Evolutionary conservation across 352 stramenopile genomes (phyloP).

Genomic region (Saprolegnia parasitica): DNA sequence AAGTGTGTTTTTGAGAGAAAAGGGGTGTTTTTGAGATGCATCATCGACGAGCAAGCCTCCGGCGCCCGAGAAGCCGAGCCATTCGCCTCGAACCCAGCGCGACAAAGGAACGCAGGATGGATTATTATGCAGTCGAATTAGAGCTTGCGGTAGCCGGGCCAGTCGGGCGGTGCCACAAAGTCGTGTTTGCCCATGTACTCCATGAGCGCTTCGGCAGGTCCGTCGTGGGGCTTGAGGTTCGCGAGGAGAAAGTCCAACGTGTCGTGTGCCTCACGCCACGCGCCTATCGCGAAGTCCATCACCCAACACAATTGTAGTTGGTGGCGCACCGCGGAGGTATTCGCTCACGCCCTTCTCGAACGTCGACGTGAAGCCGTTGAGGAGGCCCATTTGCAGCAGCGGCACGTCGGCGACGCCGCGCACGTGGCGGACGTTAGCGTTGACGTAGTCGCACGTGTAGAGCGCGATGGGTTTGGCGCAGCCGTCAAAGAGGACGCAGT

Average conservation of each 20-base stretch:
- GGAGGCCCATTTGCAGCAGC: slow-evolving; percentile 30
- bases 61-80: neutral
- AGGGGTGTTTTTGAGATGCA: no score
- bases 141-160: slow-evolving; percentile 51
- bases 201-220: slow-evolving; percentile 51
- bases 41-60: neutral
- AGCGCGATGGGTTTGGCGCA: slow-evolving; percentile 48
- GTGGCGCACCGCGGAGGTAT: slow-evolving; percentile 46
- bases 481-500: slow-evolving; percentile 84
- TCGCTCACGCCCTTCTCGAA: slow-evolving; percentile 56
- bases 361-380: slow-evolving; percentile 43
- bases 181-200: slow-evolving; percentile 51
- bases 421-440: slow-evolving; percentile 28
- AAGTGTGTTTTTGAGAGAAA: no score
- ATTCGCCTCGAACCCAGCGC: slow-evolving; percentile 4
- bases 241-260: slow-evolving; percentile 53
- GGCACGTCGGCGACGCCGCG: slow-evolving; percentile 14
- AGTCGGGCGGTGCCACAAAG: slow-evolving; percentile 42
- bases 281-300: slow-evolving; percentile 24
- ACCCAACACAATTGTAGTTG: neutral
- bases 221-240: slow-evolving; percentile 56
- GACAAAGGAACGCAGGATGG: slow-evolving; percentile 21
- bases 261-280: slow-evolving; percentile 50
- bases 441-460: slow-evolving; percentile 46
- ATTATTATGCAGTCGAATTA: slow-evolving; percentile 26